Evolutionary conservation across 2,329 filamentous ascomycete genomes (phyloP), one percentile per base, ranked within the genome.

Genomic region (Alternaria angustiovoidea): DNA sequence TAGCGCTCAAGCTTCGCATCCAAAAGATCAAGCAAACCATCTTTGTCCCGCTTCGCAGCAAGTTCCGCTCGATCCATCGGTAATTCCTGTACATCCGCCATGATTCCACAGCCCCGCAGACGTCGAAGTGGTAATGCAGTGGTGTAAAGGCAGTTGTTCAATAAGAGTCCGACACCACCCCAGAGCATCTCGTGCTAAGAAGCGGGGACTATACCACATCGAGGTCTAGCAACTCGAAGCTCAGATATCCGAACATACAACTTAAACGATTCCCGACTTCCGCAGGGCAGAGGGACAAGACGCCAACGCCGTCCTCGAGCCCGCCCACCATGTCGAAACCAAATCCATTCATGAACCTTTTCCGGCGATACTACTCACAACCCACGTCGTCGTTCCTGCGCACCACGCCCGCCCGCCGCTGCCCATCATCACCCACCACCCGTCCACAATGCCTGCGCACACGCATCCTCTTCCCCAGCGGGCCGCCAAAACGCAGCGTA

Each of bases 1-100:
- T 93, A 92, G 34, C 82, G 84, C 75, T 86, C 85, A 24, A 93
- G 81, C 28, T 92, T 83, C 51, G 71, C 64, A 75, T 93, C 91
- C 56, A 93, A 86, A 32, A 69, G 65, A 67, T 73, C 71, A 70
- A 82, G 60, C 28, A 81, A 67, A 8, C 58, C 65, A 14, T 74
- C 67, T 59, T 70, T 74, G 2, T 67, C 60, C 16, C 22, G 51
- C 48, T 48, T 53, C 41, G 20, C 51, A 20, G 46, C 47, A 38
- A 43, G 12, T 24, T 53, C 41, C 14, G 41, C 20, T 11, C 42
- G 43, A 47, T 20, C 6, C 7, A 14, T 30, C 14, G 38, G 36
- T 5, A 24, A 11, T 0, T 57, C 42, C 22, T 65, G 54, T n/a
- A 64, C 34, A 26, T 67, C 60, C 16, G 60, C 36, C 66, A 69